phyloP scores from a whole-genome alignment of 352 stramenopile genomes.

The Thraustochytrium striatum region DNA sequence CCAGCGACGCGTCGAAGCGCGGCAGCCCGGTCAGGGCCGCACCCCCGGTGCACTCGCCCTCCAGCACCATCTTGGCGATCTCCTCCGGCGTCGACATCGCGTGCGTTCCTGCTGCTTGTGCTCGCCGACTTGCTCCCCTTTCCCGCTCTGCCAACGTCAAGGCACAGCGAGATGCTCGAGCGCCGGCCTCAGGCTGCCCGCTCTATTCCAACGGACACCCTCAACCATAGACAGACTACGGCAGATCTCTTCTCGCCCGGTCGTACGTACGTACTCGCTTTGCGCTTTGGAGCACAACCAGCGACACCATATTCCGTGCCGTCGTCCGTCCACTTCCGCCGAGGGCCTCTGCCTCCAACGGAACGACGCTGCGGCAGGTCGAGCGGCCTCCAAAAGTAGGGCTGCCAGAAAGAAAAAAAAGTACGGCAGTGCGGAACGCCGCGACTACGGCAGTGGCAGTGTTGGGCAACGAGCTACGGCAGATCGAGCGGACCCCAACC shows the following conservation, averaged over 20 bases:
- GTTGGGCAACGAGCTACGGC: too few relatives aligned
- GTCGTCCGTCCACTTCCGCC: too few relatives aligned
- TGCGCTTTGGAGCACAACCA: not conserved
- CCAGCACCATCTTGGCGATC: not conserved
- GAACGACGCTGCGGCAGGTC: too few relatives aligned
- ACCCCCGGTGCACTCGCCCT: not conserved
- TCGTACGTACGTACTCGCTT: not conserved
- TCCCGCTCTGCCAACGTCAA: not conserved
- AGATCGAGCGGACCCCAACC: too few relatives aligned
- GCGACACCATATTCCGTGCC: not conserved
- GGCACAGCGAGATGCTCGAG: not conserved
- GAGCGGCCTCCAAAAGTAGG: too few relatives aligned
- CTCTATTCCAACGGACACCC: not conserved
- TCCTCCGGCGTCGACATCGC: not conserved
- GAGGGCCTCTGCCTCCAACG: too few relatives aligned
- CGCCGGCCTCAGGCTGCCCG: not conserved
- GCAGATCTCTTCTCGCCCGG: too few relatives aligned
- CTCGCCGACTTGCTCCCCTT: not conserved
- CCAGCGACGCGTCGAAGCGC: not conserved
- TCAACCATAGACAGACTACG: too few relatives aligned
- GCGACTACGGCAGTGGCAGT: too few relatives aligned
- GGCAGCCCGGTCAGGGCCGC: not conserved
- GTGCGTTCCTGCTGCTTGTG: not conserved
- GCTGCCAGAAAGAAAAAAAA: too few relatives aligned
- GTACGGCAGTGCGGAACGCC: too few relatives aligned